Percentiles rank a stretch among this genome's conserved stretches.
phyloP scores from a whole-genome alignment of 2,329 filamentous ascomycete genomes.

The Chalaropsis ovoidea region DNA sequence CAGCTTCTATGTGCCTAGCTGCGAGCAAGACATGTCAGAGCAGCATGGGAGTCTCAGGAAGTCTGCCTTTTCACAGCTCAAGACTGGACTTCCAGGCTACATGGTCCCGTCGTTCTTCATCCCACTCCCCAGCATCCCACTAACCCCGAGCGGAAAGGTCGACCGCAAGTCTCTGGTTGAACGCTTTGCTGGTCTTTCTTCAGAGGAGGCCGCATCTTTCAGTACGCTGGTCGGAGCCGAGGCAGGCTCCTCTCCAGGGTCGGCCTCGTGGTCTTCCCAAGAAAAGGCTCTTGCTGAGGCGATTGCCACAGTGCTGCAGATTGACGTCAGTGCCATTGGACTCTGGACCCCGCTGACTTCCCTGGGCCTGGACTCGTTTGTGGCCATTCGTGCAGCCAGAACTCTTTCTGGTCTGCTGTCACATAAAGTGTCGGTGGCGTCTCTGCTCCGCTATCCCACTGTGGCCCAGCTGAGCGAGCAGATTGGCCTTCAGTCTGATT shows the following conservation, averaged over 20 bases:
- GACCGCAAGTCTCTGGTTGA: constrained; percentile 47
- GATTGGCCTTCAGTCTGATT: neutral
- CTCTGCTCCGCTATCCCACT: constrained; percentile 57
- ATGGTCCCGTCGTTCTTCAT: constrained; percentile 71
- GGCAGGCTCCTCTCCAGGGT: neutral
- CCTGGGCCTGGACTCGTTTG: constrained; percentile 76
- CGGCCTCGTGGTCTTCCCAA: constrained; percentile 38
- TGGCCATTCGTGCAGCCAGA: constrained; percentile 60
- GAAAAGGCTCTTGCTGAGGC: constrained; percentile 49
- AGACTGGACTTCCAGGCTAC: constrained; percentile 54
- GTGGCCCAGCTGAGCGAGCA: constrained; percentile 48
- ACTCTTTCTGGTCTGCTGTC: constrained; percentile 41
- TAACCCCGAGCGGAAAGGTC: constrained; percentile 65
- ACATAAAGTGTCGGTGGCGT: constrained; percentile 52
- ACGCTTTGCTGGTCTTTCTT: constrained; percentile 35
- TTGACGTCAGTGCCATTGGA: constrained; percentile 40
- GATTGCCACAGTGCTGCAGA: constrained; percentile 43
- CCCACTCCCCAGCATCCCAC: constrained; percentile 57
- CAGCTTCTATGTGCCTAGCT: constrained; percentile 54
- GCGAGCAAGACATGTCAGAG: neutral
- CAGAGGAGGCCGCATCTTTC: neutral
- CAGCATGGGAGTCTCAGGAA: neutral
- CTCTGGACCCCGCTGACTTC: constrained; percentile 63
- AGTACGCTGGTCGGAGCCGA: neutral
- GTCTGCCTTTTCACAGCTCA: constrained; percentile 40